Base-by-base conservation (phyloP, 2,329 filamentous ascomycete species). In the Aspergillus arachidicola region DNA sequence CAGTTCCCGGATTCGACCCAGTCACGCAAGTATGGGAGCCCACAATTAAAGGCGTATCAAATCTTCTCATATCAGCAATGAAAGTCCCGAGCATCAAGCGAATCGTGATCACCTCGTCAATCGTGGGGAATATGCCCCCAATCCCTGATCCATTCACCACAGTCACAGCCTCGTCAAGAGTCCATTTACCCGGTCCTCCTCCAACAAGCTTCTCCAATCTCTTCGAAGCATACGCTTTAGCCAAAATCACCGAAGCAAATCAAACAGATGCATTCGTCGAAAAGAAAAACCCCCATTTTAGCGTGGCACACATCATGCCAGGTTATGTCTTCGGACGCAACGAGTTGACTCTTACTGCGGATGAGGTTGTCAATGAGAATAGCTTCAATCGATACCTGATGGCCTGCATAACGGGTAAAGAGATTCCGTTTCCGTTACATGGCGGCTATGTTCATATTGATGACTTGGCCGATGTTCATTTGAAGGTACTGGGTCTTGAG, bases 381-480 rank as follows among this genome's bases (percentile, higher is more conserved):
- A 53, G 50, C 50, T 53, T 30, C 1, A 53, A 53, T 9, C 2
- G 1, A 6, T 53, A n/a, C 50, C 30, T 53, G 1, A 53, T 53
- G 19, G 28, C 28, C 4, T 11, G 30, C 12, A 53, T 53, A 16
- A 61, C 46, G 16, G 62, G 62, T 1, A 55, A 32, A 14, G 58
- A 64, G 14, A 26, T 21, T 21, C 46, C 48, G 16, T 45, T 46
- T 34, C 62, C 58, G 10, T 26, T 64, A n/a, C 62, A 64, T 30
- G 58, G 62, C 6, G 62, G 58, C 10, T 64, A 61, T 36, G 38
- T 64, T 26, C 58, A 64, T 36, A 58, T 64, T 23, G 62, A 64
- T 51, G 62, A 64, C n/a, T 51, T 64, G 21, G 58, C 62, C 10
- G 9, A 56, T 45, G 45, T 64, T 14, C 57, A 61, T 45, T 3